Conservation (phyloP, 2,329 filamentous ascomycete species). For the Claviceps fusiformis region DNA sequence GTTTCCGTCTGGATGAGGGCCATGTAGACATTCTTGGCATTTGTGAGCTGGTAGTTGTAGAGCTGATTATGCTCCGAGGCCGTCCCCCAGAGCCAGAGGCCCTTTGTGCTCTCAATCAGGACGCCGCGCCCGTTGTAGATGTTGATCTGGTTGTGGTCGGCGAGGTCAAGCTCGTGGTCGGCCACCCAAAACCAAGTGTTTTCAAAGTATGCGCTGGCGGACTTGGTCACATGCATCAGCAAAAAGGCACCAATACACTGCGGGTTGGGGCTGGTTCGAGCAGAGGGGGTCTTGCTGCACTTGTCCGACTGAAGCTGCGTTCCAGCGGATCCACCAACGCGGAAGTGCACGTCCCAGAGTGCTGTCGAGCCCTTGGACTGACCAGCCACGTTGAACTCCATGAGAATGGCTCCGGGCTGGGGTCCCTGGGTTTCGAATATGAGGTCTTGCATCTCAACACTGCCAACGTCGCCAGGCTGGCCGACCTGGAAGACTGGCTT, state of each 20-base stretch:
- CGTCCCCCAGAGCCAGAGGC: constrained; percentile 72
- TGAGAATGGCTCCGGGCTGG: constrained; percentile 74
- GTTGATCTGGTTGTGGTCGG: constrained; percentile 64
- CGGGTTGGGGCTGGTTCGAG: constrained; percentile 45
- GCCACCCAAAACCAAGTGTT: constrained; percentile 86
- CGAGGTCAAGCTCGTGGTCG: constrained; percentile 74
- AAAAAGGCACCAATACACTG: constrained; percentile 64
- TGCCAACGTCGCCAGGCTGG: constrained; percentile 58
- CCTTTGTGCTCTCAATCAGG: constrained; percentile 58
- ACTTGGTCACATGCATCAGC: constrained; percentile 49
- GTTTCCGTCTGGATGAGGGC: constrained; percentile 81
- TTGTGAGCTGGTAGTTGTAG: constrained; percentile 76
- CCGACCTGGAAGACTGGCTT: constrained; percentile 80
- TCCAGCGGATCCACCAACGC: constrained; percentile 75
- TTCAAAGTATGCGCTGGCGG: constrained; percentile 64
- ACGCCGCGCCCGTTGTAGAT: constrained; percentile 83
- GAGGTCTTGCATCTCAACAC: constrained; percentile 77
- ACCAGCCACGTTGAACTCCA: constrained; percentile 79
- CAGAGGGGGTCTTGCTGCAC: constrained; percentile 63
- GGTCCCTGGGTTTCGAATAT: constrained; percentile 75
- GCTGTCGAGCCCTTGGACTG: constrained; percentile 54
- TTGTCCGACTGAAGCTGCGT: constrained; percentile 68
- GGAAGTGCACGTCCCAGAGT: constrained; percentile 94
- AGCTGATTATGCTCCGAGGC: constrained; percentile 51
- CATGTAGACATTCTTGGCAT: constrained; percentile 70